A percentile compares a stretch with the other conserved stretches of the same genome.
Evolutionary conservation across 208 protist species (phyloP).

Genomic region (Leishmania gerbilli): DNA sequence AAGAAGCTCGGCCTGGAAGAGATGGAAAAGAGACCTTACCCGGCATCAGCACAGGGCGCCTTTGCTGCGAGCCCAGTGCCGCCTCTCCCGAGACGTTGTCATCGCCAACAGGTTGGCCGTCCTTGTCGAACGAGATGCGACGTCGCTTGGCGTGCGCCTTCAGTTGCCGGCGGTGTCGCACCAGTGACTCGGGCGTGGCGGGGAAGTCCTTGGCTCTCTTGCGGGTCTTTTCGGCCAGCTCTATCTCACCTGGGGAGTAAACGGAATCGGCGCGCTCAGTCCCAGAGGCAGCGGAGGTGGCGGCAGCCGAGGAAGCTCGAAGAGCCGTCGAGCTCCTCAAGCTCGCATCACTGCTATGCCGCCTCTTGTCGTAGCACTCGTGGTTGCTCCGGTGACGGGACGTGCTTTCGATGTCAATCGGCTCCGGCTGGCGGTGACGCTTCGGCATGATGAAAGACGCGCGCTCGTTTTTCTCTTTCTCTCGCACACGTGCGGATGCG

Average conservation of each 20-base stretch:
- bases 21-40: neutral
- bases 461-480: neutral
- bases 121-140: constrained; percentile 21
- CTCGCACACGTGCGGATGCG: neutral
- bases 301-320: neutral
- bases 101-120: constrained; percentile 20
- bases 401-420: constrained; percentile 36
- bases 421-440: constrained; percentile 75
- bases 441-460: constrained; percentile 55
- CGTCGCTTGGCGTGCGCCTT: constrained; percentile 23
- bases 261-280: neutral
- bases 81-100: neutral
- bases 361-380: neutral
- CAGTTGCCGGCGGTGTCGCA: constrained; percentile 18
- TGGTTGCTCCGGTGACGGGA: constrained; percentile 10
- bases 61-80: neutral
- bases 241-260: constrained; percentile 29
- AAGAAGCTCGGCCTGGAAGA: neutral
- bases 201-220: constrained; percentile 29
- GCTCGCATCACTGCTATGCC: neutral
- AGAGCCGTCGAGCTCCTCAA: neutral
- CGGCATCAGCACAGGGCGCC: neutral
- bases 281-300: neutral
- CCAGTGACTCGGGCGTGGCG: constrained; percentile 32
- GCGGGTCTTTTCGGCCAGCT: constrained; percentile 23